Evolutionary conservation across 1,284 basidiomycete genomes (phyloP), one percentile per base, ranked within the genome.

Genomic region (Anthracocystis panici-leucophaei): DNA sequence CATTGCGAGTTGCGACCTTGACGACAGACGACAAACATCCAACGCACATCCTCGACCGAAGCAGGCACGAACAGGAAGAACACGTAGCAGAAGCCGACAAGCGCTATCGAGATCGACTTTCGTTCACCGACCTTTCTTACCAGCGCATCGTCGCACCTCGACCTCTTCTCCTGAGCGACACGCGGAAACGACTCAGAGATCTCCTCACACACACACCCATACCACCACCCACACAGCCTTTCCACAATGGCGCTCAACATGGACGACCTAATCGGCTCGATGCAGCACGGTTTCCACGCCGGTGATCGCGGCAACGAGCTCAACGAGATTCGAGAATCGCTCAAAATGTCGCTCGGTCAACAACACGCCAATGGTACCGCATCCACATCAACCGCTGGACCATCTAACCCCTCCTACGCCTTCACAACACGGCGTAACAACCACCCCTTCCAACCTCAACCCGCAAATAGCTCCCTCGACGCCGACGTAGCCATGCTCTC

Each of bases 201-300:
- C 35, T 33, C n/a, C 25, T 33, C 29, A 29, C 21, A 20, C 29
- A 29, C 21, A 20, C 38, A 23, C 5, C 45, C 23, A 10, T 20
- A 9, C 6, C 29, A 5, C 48, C 10, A 10, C 1, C 41, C 2
- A 21, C n/a, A 42, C 27, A 38, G 12, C 31, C 29, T 12, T 23
- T 38, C 23, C 44, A 55, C 35, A 14, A 81, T 81, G 79, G 79
- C 79, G 59, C 62, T 81, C 27, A 79, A 81, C 45, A 66, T 81
- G 57, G 79, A 81, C 63, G 79, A 81, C 50, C 75, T 81, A 6
- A 81, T 81, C 55, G 79, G 79, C 18, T 78, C 75, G 9, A 81
- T 81, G 79, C 79, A 79, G 57, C 75, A 77, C 41, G 61, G 65
- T 40, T 75, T 78, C 40, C 74, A 79, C 40, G 78, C 77, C 8